Base-by-base conservation (phyloP, 2,329 filamentous ascomycete species). In the Aspergillus fijiensis region DNA sequence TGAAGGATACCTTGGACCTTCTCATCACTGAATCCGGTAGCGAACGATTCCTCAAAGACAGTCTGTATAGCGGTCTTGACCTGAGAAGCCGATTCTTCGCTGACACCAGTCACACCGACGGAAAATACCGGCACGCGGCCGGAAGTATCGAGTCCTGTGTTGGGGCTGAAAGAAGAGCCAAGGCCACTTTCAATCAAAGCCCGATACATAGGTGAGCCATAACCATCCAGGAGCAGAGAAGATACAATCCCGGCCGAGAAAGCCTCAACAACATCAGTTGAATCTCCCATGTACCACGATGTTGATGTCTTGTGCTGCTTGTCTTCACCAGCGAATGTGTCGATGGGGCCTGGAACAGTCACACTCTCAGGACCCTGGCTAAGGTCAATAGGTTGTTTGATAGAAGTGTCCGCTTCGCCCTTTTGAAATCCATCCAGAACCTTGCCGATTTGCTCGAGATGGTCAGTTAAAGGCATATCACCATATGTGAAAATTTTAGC, bases 401-500 rank as follows among this genome's bases (percentile, higher is more conserved):
- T 85, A 54, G 92, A 86, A 55, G 83, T 82, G 67, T 96, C 90
- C 9, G 87, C 84, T 25, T 83, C 70, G 27, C 90, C 89, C 69
- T 83, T 87, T 39, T 89, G 84, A 70, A 98, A 98, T 0, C 82
- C 80, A 65, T 85, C 84, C 60, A 99, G 81, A 54, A 90, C 88
- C 10, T 86, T 83, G 69, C 94, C 85, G 29, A 98, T 84, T 69
- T 95, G 90, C 72, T 86, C 82, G 55, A 98, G 76, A 72, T 99
- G 95, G 57, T 91, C 89, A 2, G 82, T 82, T 61, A 99, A 79
- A 1, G 92, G 90, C 86, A 98, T 92, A 71, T 97, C 89, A 55
- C 95, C 95, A 68, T 99, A 99, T 0, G 95, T 97, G 70, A 98
- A 87, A 49, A 99, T 83, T 78, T 97, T 98, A 50, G 94, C 90